Evolutionary conservation across 441 rosid species (phyloP).

Genomic region (Dalechampia spathulata): DNA sequence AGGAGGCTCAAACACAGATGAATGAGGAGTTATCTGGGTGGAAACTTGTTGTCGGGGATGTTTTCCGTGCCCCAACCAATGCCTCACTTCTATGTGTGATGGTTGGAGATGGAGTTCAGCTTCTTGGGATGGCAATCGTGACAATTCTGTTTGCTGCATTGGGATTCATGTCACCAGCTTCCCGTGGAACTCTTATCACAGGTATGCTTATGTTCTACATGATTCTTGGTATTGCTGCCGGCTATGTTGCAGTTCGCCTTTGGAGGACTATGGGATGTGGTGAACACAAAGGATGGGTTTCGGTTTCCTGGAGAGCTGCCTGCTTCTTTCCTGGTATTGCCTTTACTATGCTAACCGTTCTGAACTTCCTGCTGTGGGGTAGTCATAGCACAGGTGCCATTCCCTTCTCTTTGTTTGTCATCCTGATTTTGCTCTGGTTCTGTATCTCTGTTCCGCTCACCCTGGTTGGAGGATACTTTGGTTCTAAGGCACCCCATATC

Average conservation of each 20-base stretch:
- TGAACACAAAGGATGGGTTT: slow-evolving; percentile 61
- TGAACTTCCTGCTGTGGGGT: slow-evolving; percentile 66
- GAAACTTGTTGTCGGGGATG: slow-evolving; percentile 81
- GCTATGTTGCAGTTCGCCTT: slow-evolving; percentile 68
- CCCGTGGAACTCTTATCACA: slow-evolving; percentile 60
- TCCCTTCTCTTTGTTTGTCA: slow-evolving; percentile 51
- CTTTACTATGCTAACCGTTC: slow-evolving; percentile 42
- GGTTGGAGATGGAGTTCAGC: slow-evolving; percentile 81
- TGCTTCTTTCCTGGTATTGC: slow-evolving; percentile 83
- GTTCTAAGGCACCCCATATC: slow-evolving; percentile 64
- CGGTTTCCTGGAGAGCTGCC: slow-evolving; percentile 63
- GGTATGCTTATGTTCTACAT: slow-evolving; percentile 73
- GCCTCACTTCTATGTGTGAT: slow-evolving; percentile 59
- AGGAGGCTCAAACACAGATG: slow-evolving; percentile 72
- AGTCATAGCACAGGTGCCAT: slow-evolving; percentile 77
- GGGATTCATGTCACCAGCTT: slow-evolving; percentile 75
- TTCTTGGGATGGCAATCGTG: slow-evolving; percentile 66
- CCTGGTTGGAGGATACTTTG: slow-evolving; percentile 61
- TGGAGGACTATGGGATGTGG: slow-evolving; percentile 70
- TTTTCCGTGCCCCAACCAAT: slow-evolving; percentile 63
- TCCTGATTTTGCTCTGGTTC: slow-evolving; percentile 61
- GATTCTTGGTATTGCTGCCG: slow-evolving; percentile 68
- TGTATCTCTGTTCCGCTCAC: slow-evolving; percentile 83
- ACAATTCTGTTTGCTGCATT: slow-evolving; percentile 70
- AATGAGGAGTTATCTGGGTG: slow-evolving; percentile 79